Base-by-base conservation (phyloP, 2,329 filamentous ascomycete species). In the Trichoderma pleuroti region DNA sequence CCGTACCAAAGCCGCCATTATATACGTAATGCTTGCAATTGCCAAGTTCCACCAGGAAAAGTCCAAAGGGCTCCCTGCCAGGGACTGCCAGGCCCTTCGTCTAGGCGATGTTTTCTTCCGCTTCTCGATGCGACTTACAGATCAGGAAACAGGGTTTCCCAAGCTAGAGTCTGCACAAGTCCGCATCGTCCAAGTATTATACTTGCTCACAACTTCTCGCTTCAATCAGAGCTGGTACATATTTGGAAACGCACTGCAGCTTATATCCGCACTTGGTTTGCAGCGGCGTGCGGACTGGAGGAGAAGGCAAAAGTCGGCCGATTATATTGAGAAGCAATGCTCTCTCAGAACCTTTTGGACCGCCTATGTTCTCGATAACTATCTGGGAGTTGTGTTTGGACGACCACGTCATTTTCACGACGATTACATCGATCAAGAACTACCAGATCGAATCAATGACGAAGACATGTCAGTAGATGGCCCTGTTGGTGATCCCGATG, bases 311-410 rank as follows among this genome's bases (percentile, higher is more conserved):
- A 72, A 76, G 5, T 56, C 74, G 4, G 62, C 71, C 0, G 83
- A 87, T 71, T 84, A 85, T 59, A 81, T 85, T 10, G 77, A 82
- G 4, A 77, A 78, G 0, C 87, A 91, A 71, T 86, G 86, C 54
- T 82, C 86, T 1, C 86, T 86, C 70, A 81, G 88, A 9, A 84
- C 86, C 0, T 90, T 91, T 64, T 91, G 89, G 89, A 85, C 85
- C 4, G 85, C 86, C 0, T 91, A 91, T 74, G 86, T 85, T 0
- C 78, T 91, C 1, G 88, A 91, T 74, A 88, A 88, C 49, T 90
- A 90, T 70, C 79, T 91, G 1, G 86, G 87, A 28, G 86, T 89
- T n/a, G 86, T 90, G 21, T 85, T 90, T 34, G 89, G 89, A 0
- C 82, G 89, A 7, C 89, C 89, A 1, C 78, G 87, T 9, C 82